Conservation (phyloP, 495 filamentous ascomycete species). For the Annulohypoxylon moriforme region DNA sequence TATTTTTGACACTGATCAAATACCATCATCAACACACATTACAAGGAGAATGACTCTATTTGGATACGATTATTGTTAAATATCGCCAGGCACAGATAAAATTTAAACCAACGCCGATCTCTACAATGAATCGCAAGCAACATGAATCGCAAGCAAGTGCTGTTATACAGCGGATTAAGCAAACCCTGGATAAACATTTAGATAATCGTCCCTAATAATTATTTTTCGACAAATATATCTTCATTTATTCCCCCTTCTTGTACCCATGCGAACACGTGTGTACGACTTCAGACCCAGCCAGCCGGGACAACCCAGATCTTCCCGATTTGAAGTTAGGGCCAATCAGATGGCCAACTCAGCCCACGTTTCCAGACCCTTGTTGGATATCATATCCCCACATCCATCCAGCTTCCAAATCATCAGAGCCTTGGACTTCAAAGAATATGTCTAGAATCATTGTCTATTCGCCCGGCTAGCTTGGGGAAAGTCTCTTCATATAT, state of each 20-base stretch:
- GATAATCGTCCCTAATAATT: no score
- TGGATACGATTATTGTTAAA: no score
- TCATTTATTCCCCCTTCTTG: background rate
- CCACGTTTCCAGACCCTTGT: constrained; percentile 31
- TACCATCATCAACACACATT: background rate
- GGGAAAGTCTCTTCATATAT: background rate
- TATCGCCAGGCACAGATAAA: no score
- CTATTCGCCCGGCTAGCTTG: constrained; percentile 4
- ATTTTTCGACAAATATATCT: background rate
- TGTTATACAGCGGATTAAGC: no score
- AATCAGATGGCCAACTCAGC: constrained; percentile 27
- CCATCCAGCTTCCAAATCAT: constrained; percentile 14
- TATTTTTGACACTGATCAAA: background rate
- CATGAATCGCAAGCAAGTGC: no score
- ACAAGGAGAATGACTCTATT: no score
- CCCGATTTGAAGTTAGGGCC: constrained; percentile 2
- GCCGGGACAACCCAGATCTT: constrained; percentile 7
- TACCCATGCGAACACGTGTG: constrained; percentile 31
- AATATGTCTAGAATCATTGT: constrained; percentile 1
- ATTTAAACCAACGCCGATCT: no score
- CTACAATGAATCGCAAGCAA: no score
- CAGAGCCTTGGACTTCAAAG: background rate
- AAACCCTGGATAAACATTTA: no score
- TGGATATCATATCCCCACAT: constrained; percentile 7
- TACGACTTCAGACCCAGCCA: constrained; percentile 7